Conservation (phyloP, 257 asterid genomes). For the Nicotiana obtusifolia region DNA sequence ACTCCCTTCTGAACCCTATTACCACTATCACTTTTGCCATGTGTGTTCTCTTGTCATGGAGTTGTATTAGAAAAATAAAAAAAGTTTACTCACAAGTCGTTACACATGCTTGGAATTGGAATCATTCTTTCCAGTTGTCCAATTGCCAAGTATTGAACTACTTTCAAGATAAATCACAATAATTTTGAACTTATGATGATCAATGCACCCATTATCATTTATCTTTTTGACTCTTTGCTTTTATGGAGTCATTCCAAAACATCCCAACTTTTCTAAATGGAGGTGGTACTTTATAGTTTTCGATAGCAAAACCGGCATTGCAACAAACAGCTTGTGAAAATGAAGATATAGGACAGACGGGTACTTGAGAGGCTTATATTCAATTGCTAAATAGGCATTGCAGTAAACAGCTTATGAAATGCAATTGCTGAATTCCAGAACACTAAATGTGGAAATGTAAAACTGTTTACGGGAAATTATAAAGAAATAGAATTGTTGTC, state of each 20-base stretch:
- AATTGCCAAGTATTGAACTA: background rate
- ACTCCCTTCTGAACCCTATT: background rate
- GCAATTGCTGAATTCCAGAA: background rate
- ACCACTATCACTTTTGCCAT: background rate
- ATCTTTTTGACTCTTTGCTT: background rate
- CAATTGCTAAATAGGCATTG: background rate
- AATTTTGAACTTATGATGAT: conserved; percentile 1
- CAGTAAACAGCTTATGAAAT: background rate
- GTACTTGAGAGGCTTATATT: background rate
- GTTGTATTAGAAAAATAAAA: background rate
- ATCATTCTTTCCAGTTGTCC: background rate
- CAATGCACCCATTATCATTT: background rate
- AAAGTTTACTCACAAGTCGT: background rate
- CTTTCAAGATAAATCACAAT: background rate
- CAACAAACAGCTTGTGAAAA: background rate
- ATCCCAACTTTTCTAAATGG: background rate
- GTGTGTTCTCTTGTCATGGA: background rate
- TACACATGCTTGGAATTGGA: background rate
- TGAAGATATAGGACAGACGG: background rate
- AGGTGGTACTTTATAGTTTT: background rate
- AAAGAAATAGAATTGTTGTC: background rate
- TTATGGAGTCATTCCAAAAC: background rate
- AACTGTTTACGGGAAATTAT: background rate
- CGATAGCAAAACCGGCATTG: background rate
- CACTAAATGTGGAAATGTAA: background rate